Percentiles rank a stretch among this genome's conserved stretches.
Conservation (phyloP, 192 early-diverging fungal genomes). For the Dissophora globulifera region DNA sequence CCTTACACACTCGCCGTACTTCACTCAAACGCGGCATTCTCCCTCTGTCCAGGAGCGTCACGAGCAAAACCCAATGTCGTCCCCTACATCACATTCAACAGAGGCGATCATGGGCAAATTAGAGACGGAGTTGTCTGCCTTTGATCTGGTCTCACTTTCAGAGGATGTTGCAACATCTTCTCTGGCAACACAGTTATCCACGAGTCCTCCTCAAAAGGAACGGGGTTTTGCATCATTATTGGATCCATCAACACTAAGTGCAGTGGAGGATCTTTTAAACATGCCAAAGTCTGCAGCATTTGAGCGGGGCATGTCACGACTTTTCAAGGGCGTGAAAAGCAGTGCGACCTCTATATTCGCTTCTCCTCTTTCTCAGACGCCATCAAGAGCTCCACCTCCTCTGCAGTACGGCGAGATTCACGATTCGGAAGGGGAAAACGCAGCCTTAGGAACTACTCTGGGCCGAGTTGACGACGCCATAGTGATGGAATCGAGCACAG, state of each 20-base stretch:
- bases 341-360: conserved; percentile 39
- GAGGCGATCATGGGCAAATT: neutral
- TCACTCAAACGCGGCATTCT: conserved; percentile 19
- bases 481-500: too few relatives aligned
- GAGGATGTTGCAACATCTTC: conserved; percentile 10
- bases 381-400: neutral
- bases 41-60: conserved; percentile 5
- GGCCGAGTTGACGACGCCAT: too few relatives aligned
- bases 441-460: too few relatives aligned
- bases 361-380: conserved; percentile 14
- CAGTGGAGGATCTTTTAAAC: conserved; percentile 39
- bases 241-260: conserved; percentile 36
- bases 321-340: conserved; percentile 45
- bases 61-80: neutral
- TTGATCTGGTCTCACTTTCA: conserved; percentile 39
- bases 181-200: neutral
- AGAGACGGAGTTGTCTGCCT: conserved; percentile 4
- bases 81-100: neutral
- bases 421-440: too few relatives aligned
- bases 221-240: conserved; percentile 30
- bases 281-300: conserved; percentile 52
- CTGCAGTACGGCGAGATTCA: too few relatives aligned
- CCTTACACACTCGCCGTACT: conserved; percentile 15
- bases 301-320: conserved; percentile 40
- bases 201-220: conserved; percentile 9